Evolutionary conservation across 1,139 yeast genomes (phyloP).

Genomic region (Debaryomycetaceae sp.): DNA sequence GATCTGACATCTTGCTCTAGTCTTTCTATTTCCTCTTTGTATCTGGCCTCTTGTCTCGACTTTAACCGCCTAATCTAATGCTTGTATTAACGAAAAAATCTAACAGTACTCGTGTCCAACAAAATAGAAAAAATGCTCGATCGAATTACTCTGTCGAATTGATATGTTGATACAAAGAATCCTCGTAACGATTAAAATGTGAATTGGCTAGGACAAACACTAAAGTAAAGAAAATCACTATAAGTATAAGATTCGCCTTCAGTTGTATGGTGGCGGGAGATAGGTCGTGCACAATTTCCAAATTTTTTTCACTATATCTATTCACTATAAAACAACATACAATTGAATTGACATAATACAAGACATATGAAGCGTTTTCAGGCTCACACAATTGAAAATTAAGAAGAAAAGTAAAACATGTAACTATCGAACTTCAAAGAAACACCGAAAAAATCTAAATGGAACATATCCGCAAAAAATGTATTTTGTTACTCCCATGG

Average conservation of each 20-base stretch:
- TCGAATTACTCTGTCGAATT: not conserved
- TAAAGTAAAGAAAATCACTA: no score
- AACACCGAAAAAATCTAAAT: not conserved
- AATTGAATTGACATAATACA: not conserved
- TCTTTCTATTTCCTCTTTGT: not conserved
- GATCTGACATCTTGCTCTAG: slow-evolving; percentile 39
- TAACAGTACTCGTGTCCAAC: not conserved
- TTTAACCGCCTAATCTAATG: not conserved
- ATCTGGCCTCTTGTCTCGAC: not conserved
- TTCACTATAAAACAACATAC: not conserved
- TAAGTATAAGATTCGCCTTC: not conserved
- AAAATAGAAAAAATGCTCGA: not conserved
- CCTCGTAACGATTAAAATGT: no score
- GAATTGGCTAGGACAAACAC: no score
- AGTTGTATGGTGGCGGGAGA: not conserved
- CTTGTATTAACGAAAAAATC: not conserved
- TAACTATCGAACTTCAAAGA: not conserved
- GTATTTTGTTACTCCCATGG: no score
- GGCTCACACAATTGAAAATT: not conserved
- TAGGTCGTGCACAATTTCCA: not conserved
- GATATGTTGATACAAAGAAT: no score
- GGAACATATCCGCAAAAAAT: no score
- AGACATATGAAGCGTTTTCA: no score
- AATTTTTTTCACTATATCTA: not conserved
- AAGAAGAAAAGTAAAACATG: not conserved